Evolutionary conservation across 2,329 filamentous ascomycete genomes (phyloP).

Genomic region (Ophiostoma angusticollis): DNA sequence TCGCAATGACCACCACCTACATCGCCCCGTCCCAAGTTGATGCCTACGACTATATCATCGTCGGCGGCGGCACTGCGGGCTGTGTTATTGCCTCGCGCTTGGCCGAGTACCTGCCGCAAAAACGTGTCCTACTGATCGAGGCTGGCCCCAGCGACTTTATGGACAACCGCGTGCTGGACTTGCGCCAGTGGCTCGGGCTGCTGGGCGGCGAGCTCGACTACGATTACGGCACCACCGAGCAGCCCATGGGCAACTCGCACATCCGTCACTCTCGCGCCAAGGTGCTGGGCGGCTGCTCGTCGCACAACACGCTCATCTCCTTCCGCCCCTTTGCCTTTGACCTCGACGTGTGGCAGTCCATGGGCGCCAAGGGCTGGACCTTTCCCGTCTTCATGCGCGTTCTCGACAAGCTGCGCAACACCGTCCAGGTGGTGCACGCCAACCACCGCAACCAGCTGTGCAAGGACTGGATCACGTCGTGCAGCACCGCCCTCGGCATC

Average conservation of each 20-base stretch:
- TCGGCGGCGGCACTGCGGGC: constrained; percentile 75
- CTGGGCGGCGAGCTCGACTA: constrained; percentile 83
- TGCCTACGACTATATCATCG: constrained; percentile 72
- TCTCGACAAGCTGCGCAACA: constrained; percentile 75
- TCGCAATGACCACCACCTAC: constrained; percentile 55
- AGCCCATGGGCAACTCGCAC: constrained; percentile 80
- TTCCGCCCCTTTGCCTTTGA: constrained; percentile 89
- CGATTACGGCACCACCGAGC: constrained; percentile 79
- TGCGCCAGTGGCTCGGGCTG: constrained; percentile 76
- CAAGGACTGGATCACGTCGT: constrained; percentile 77
- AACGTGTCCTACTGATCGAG: constrained; percentile 72
- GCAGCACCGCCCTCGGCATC: constrained; percentile 65
- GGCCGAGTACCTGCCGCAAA: constrained; percentile 63
- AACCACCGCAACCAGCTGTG: constrained; percentile 83
- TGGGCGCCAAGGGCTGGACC: constrained; percentile 75
- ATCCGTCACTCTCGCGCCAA: constrained; percentile 89
- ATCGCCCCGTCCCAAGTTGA: constrained; percentile 51
- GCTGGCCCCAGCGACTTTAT: constrained; percentile 81
- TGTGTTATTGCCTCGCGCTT: constrained; percentile 73
- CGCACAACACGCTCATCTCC: constrained; percentile 86
- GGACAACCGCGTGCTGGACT: constrained; percentile 73
- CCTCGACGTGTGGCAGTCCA: constrained; percentile 67
- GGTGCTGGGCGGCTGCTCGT: constrained; percentile 84
- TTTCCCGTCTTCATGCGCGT: constrained; percentile 75
- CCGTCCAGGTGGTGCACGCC: constrained; percentile 76